phyloP scores from a whole-genome alignment of 2,329 filamentous ascomycete species.

The Bipolaris cookei region DNA sequence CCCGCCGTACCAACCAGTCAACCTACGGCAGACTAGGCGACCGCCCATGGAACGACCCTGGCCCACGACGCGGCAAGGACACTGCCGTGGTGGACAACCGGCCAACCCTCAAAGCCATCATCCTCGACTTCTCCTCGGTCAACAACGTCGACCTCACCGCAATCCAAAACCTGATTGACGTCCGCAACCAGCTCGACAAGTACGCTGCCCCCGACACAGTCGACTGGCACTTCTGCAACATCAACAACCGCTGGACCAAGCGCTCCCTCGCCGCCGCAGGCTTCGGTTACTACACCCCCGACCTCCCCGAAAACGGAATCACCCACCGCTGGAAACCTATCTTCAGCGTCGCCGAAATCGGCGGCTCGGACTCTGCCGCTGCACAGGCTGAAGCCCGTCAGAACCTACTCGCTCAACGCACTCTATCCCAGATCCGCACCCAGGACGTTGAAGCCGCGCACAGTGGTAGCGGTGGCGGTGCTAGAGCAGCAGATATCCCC shows the following conservation, averaged over 20 bases:
- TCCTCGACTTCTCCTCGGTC: conserved; percentile 91
- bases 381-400: conserved; percentile 71
- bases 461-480: too few relatives aligned
- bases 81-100: conserved; percentile 54
- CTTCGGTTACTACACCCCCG: conserved; percentile 78
- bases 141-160: conserved; percentile 96
- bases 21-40: conserved; percentile 67
- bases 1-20: conserved; percentile 76
- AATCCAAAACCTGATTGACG: conserved; percentile 89
- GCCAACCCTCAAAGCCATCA: conserved; percentile 82
- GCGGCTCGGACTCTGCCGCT: conserved; percentile 74
- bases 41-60: conserved; percentile 94
- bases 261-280: conserved; percentile 87
- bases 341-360: conserved; percentile 90
- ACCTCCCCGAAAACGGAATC: conserved; percentile 60
- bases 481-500: conserved; percentile 17
- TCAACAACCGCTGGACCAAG: conserved; percentile 95
- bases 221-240: conserved; percentile 92
- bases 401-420: conserved; percentile 55
- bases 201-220: conserved; percentile 82
- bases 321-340: conserved; percentile 82
- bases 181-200: conserved; percentile 92
- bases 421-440: conserved; percentile 58
- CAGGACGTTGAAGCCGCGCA: conserved; percentile 25
- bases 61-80: conserved; percentile 66